Evolutionary conservation across 1,284 basidiomycete genomes (phyloP).

Genomic region (Ceratobasidium sp.): DNA sequence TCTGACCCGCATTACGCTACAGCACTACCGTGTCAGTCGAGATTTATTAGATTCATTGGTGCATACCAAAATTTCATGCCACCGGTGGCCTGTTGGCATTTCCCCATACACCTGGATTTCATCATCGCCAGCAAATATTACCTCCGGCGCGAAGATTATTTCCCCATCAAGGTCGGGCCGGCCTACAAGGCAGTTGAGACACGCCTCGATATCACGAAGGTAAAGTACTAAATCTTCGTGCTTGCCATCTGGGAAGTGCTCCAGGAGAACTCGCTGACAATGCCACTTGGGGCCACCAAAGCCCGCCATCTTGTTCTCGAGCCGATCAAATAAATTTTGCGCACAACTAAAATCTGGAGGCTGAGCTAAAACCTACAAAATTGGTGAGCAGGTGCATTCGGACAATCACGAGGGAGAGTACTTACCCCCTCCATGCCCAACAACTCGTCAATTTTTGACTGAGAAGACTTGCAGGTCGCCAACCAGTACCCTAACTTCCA

Average conservation of each 20-base stretch:
- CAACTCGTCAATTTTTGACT: conserved; percentile 14
- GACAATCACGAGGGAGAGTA: not conserved
- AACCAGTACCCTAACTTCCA: conserved; percentile 10
- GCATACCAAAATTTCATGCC: conserved; percentile 13
- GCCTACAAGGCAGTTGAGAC: not conserved
- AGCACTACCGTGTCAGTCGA: too few relatives aligned
- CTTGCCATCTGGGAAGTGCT: not conserved
- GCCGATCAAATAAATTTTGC: not conserved
- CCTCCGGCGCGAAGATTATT: not conserved
- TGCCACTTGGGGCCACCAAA: not conserved
- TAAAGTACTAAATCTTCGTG: not conserved
- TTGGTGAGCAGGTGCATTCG: not conserved
- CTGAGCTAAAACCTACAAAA: not conserved
- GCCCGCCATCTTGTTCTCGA: not conserved
- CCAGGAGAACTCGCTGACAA: not conserved
- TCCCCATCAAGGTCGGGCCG: conserved; percentile 10
- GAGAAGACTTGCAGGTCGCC: conserved; percentile 10
- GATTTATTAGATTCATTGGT: not conserved
- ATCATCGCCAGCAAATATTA: not conserved
- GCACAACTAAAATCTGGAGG: not conserved
- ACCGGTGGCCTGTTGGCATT: not conserved
- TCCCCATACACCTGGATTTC: not conserved
- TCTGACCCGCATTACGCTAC: not conserved
- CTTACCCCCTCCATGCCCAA: conserved; percentile 11
- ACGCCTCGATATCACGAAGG: not conserved